Conservation (phyloP, 192 early-diverging fungal genomes). For the Coemansia sp. region DNA sequence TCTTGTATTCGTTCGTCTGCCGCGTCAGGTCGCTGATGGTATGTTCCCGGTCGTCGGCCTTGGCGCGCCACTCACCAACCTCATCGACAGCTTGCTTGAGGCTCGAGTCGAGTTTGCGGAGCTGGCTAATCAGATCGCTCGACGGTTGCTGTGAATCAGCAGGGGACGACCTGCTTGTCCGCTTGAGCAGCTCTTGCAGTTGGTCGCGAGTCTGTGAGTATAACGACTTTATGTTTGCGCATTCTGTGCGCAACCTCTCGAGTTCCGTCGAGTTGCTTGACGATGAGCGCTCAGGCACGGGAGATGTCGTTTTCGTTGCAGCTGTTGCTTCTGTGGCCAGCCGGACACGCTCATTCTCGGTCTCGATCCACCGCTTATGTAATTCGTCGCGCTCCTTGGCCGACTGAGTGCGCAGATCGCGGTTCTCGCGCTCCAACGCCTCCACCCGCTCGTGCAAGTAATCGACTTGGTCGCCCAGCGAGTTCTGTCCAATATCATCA, state of each 20-base stretch:
- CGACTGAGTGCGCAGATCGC: constrained; percentile 40
- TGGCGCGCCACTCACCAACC: constrained; percentile 35
- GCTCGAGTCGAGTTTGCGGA: constrained; percentile 32
- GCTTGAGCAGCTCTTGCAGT: constrained; percentile 38
- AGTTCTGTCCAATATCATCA: background rate
- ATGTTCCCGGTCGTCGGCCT: constrained; percentile 41
- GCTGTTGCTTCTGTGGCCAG: background rate
- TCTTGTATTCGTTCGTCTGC: constrained; percentile 29
- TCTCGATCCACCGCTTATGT: constrained; percentile 38
- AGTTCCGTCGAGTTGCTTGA: constrained; percentile 10
- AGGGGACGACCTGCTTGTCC: background rate
- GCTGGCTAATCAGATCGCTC: constrained; percentile 35
- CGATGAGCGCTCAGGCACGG: background rate
- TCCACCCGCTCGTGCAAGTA: constrained; percentile 49
- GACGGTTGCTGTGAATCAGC: constrained; percentile 9
- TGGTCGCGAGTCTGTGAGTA: constrained; percentile 56
- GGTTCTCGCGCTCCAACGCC: constrained; percentile 29
- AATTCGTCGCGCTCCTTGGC: constrained; percentile 40
- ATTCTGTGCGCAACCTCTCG: constrained; percentile 37
- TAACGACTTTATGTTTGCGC: constrained; percentile 48
- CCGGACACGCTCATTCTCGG: constrained; percentile 47
- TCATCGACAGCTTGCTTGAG: constrained; percentile 45
- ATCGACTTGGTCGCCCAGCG: constrained; percentile 49
- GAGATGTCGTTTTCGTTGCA: background rate
- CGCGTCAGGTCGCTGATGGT: constrained; percentile 20